phyloP scores from a whole-genome alignment of 2,329 filamentous ascomycete species.

The Trichophyton rubrum region DNA sequence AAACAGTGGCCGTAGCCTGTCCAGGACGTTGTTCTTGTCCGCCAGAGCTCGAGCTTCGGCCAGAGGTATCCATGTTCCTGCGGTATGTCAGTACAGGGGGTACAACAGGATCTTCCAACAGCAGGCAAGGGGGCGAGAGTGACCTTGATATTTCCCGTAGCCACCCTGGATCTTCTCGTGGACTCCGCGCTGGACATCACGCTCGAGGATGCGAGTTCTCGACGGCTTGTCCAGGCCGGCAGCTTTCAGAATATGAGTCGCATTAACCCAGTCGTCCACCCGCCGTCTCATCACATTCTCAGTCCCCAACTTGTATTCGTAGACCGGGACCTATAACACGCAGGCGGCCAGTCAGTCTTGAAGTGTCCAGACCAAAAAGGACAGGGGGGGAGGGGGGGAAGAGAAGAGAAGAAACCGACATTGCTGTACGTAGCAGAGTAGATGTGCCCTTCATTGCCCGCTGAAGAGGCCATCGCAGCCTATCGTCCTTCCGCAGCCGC shows the following conservation, averaged over 20 bases:
- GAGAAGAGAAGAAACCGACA: conserved; percentile 28
- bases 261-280: conserved; percentile 95
- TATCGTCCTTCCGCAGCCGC: neutral
- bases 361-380: no score
- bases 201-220: conserved; percentile 83
- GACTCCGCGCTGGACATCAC: conserved; percentile 89
- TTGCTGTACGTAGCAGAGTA: conserved; percentile 56
- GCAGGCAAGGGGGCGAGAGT: neutral
- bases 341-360: conserved; percentile 1
- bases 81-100: neutral
- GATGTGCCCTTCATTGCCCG: conserved; percentile 35
- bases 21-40: conserved; percentile 72
- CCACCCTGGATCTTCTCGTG: conserved; percentile 98
- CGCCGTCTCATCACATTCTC: conserved; percentile 96
- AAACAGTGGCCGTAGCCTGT: conserved; percentile 76
- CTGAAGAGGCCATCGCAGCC: conserved; percentile 20
- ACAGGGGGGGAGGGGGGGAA: conserved; percentile 9
- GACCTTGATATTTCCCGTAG: conserved; percentile 96
- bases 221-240: conserved; percentile 96
- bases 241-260: conserved; percentile 96
- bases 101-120: no score
- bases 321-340: conserved; percentile 66
- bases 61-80: conserved; percentile 92
- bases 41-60: conserved; percentile 69
- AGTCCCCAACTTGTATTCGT: conserved; percentile 74